Conservation (phyloP, 352 stramenopile species). For the Phytophthora capsici region DNA sequence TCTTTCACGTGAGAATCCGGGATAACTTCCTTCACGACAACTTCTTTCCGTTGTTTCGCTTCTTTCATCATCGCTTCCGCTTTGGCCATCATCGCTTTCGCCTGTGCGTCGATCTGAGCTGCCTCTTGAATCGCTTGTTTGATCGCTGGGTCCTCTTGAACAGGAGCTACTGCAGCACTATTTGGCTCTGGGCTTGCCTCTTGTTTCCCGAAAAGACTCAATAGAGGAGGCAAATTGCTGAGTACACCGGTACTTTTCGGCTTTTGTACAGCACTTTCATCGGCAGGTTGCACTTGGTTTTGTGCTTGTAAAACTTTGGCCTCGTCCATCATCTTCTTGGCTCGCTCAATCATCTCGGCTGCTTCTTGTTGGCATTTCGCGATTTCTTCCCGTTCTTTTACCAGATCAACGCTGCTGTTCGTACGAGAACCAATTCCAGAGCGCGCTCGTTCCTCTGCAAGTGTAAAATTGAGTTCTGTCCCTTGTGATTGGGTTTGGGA, state of each 20-base stretch:
- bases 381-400: slow-evolving; percentile 72
- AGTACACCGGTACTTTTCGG: slow-evolving; percentile 30
- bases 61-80: slow-evolving; percentile 74
- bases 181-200: slow-evolving; percentile 13
- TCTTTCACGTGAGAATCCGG: slow-evolving; percentile 71
- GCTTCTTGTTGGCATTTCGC: slow-evolving; percentile 70
- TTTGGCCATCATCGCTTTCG: slow-evolving; percentile 78
- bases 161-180: neutral
- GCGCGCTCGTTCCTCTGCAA: no score
- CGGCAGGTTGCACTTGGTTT: slow-evolving; percentile 12
- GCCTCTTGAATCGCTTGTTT: slow-evolving; percentile 55
- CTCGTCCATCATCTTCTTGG: slow-evolving; percentile 82
- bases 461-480: slow-evolving; percentile 5
- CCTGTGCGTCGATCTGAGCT: slow-evolving; percentile 63
- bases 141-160: slow-evolving; percentile 45
- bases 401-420: slow-evolving; percentile 23
- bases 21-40: slow-evolving; percentile 84
- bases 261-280: slow-evolving; percentile 7
- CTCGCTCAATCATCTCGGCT: slow-evolving; percentile 67
- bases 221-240: slow-evolving; percentile 26
- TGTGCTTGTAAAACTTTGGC: slow-evolving; percentile 47
- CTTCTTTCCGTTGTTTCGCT: slow-evolving; percentile 55
- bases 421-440: slow-evolving; percentile 10
- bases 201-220: slow-evolving; percentile 31
- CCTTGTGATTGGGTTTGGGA: slow-evolving; percentile 55